phyloP scores from a whole-genome alignment of 2,329 filamentous ascomycete genomes.

The Pseudocercospora musae region DNA sequence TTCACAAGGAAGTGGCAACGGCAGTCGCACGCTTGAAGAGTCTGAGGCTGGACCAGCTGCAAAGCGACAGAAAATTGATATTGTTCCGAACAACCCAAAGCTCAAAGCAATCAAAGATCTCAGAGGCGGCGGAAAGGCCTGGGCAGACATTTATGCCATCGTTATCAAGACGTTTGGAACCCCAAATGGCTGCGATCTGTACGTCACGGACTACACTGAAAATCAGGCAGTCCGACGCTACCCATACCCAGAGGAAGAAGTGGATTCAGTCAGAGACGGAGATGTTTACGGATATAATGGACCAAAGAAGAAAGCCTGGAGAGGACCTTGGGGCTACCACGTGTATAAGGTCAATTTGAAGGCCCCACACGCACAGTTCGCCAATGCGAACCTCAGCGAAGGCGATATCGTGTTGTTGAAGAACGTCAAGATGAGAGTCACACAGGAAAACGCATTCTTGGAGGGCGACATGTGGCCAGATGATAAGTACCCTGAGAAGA shows the following conservation, averaged over 20 bases:
- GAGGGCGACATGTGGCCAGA: conserved; percentile 73
- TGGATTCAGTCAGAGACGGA: conserved; percentile 26
- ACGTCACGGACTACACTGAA: conserved; percentile 79
- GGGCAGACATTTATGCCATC: conserved; percentile 68
- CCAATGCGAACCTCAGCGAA: conserved; percentile 55
- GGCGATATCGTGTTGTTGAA: conserved; percentile 63
- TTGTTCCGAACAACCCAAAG: conserved; percentile 41
- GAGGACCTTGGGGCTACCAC: conserved; percentile 69
- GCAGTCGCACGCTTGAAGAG: neutral
- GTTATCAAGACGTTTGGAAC: conserved; percentile 58
- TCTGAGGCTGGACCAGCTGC: conserved; percentile 3
- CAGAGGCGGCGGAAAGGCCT: conserved; percentile 44
- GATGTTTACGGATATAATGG: conserved; percentile 32
- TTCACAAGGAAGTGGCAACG: neutral
- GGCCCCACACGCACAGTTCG: conserved; percentile 61
- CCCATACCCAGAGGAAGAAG: conserved; percentile 37
- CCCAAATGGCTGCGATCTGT: conserved; percentile 54
- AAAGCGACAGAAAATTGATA: conserved; percentile 11
- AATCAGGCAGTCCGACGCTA: conserved; percentile 64
- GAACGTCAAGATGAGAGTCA: conserved; percentile 68
- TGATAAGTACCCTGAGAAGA: conserved; percentile 45
- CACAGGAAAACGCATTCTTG: conserved; percentile 53
- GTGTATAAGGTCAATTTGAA: conserved; percentile 70
- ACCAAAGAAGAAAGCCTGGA: conserved; percentile 53
- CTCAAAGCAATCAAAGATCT: conserved; percentile 65